Evolutionary conservation across 179 eudicot genomes (phyloP), one percentile per base, ranked within the genome.

Genomic region (Spergularia azorica): DNA sequence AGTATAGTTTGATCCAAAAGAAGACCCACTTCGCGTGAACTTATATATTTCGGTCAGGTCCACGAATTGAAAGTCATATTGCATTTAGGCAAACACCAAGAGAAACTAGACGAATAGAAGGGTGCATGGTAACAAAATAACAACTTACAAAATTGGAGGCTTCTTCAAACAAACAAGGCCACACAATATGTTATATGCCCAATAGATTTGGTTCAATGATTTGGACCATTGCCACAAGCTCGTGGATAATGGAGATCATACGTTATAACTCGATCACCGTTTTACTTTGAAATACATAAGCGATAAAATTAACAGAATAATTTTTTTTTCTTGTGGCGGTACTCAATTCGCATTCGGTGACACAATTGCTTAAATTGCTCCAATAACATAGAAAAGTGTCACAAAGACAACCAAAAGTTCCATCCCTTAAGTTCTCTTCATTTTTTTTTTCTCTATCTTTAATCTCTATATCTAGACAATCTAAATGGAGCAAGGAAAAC

Each of bases 401-500:
- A 55, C 9, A 59, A 6, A 6, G 21, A 17, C 63, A 17, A 2
- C 63, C 16, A 60, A 60, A 17, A 17, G 20, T 17, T 20, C n/a
- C 13, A 15, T 63, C 10, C 7, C 12, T 11, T 36, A 1, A 32
- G 43, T 32, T 32, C n/a, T 63, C 16, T 32, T 4, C n/a, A 38
- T 6, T 13, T 1, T 9, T 12, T 17, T 32, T 3, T 32, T 65
- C 3, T 15, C 32, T 26, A 21, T 65, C 5, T 14, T 65, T 70
- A 0, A 13, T 70, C 3, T 15, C 17, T 54, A 11, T 21, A 9
- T 13, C 12, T 39, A 20, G 11, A 4, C 17, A 20, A 41, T 66
- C 52, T 48, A 12, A 9, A 72, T 72, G 81, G 81, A 78, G 58
- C 48, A 72, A 64, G 39, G 38, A 26, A 48, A 56, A 7, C 77